Evolutionary conservation across 768 basidiomycete genomes (phyloP), one percentile per base, ranked within the genome.

Genomic region (Hericium erinaceus): DNA sequence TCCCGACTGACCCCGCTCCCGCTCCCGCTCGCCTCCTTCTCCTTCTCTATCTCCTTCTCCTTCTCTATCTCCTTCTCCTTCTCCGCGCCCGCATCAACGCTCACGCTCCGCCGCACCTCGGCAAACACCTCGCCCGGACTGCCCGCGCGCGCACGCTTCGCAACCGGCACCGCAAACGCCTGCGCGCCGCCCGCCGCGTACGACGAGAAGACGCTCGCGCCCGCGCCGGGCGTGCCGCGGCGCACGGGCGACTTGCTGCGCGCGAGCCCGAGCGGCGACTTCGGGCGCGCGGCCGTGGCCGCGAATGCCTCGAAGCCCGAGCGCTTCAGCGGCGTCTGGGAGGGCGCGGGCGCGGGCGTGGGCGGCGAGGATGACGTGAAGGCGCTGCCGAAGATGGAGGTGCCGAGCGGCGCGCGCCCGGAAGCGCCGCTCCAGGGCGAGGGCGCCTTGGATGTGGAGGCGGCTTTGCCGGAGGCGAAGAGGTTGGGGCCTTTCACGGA

Each of bases 401-500:
- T n/a, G 52, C 33, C 18, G 38, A 26, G 39, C 41, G 11, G 39
- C 20, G 54, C 12, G 28, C 54, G 41, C 12, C 39, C n/a, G 54
- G 7, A 20, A 7, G 39, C 39, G 28, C 28, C 38, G 37, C 52
- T 55, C 39, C 62, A 66, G 20, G 68, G 69, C 37, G 73, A 64
- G 41, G 67, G 61, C 33, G 67, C 57, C 13, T 66, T 59, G 18
- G 72, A 59, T 39, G 77, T 64, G 24, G 58, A 44, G 3, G 64
- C 74, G 75, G 54, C 77, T 60, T 54, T 67, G 48, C 39, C 33
- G 60, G 15, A 7, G 58, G 59, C 67, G 56, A 80, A 77, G 26
- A 78, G 61, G 65, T 80, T 87, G 59, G 84, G 79, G 50, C 87
- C 89, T 63, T 84, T 88, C 65, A 87, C 82, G 50, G 79, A 70